These are phyloP conservation scores for Conticribra guillardii DNA, from an alignment of 108 stramenopile genomes.

Conservation along the genomic window DNA sequence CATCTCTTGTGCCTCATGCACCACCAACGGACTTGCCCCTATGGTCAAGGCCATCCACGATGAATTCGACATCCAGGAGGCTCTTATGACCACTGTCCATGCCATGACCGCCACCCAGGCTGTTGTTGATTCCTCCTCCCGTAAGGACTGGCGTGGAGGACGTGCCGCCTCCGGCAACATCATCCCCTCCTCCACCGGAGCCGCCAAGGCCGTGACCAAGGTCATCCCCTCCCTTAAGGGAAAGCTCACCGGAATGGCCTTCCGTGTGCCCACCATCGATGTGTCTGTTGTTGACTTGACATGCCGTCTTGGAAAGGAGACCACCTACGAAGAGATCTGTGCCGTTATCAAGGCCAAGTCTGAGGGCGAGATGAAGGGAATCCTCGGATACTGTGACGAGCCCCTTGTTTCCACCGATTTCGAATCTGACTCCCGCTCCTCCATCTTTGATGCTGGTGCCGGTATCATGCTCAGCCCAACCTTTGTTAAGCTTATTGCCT, in stretches of 20 bases:
- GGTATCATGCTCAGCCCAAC: constrained; percentile 96
- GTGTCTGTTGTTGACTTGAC: constrained; percentile 99
- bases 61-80: constrained; percentile 96
- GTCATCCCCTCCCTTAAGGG: constrained; percentile 98
- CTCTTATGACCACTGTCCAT: constrained; percentile 99
- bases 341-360: constrained; percentile 90
- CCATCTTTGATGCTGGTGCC: constrained; percentile 98
- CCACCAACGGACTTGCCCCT: constrained; percentile 99
- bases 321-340: constrained; percentile 99
- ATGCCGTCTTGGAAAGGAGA: constrained; percentile 79
- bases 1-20: constrained; percentile 99
- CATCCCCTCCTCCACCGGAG: constrained; percentile 99
- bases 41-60: constrained; percentile 99
- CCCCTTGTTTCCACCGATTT: constrained; percentile 98
- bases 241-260: constrained; percentile 99
- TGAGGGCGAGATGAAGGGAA: constrained; percentile 96
- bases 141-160: constrained; percentile 99
- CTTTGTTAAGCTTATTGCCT: constrained; percentile 97
- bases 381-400: constrained; percentile 99
- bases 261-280: constrained; percentile 99
- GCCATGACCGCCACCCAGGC: constrained; percentile 99
- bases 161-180: constrained; percentile 99
- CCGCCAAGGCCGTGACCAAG: constrained; percentile 99
- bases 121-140: constrained; percentile 98
- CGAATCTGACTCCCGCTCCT: constrained; percentile 92